Conservation (phyloP, 2,329 filamentous ascomycete genomes). For the Orbilia blumenaviensis region DNA sequence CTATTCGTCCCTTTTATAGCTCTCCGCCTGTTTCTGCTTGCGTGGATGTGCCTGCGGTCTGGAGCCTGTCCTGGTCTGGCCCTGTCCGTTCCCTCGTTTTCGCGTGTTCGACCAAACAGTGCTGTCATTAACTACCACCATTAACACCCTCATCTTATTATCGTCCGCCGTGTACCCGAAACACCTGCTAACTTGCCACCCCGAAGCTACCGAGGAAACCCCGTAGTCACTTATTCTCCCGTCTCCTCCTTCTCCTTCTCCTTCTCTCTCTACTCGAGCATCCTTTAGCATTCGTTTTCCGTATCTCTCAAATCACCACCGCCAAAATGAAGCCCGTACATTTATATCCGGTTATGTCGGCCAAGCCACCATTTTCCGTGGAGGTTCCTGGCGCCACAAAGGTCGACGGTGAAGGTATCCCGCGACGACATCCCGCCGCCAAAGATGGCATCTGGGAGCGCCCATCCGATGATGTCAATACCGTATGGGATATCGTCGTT, state of each 20-base stretch:
- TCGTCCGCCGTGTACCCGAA: slow-evolving; percentile 4
- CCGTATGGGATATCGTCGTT: slow-evolving; percentile 80
- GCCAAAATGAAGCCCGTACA: slow-evolving; percentile 36
- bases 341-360: slow-evolving; percentile 64
- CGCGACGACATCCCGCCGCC: slow-evolving; percentile 76
- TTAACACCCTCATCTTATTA: slow-evolving; percentile 13
- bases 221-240: no score
- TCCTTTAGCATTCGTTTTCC: slow-evolving; percentile 7
- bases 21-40: no score
- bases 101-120: slow-evolving; percentile 11
- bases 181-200: slow-evolving; percentile 8
- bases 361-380: slow-evolving; percentile 78
- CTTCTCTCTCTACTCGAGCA: not conserved
- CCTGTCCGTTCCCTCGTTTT: not conserved
- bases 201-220: not conserved
- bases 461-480: slow-evolving; percentile 75
- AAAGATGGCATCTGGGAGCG: slow-evolving; percentile 74
- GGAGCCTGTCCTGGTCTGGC: not conserved
- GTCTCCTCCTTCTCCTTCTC: slow-evolving; percentile 3
- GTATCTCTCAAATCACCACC: not conserved
- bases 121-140: slow-evolving; percentile 6
- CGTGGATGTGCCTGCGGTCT: not conserved
- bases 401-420: slow-evolving; percentile 82
- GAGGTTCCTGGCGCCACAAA: slow-evolving; percentile 75
- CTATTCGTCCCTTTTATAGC: no score